A percentile compares a stretch with the other conserved stretches of the same genome.
These are phyloP conservation scores for Coprinopsis cinerea DNA, from an alignment of 768 basidiomycete genomes.

Conservation along the genomic window DNA sequence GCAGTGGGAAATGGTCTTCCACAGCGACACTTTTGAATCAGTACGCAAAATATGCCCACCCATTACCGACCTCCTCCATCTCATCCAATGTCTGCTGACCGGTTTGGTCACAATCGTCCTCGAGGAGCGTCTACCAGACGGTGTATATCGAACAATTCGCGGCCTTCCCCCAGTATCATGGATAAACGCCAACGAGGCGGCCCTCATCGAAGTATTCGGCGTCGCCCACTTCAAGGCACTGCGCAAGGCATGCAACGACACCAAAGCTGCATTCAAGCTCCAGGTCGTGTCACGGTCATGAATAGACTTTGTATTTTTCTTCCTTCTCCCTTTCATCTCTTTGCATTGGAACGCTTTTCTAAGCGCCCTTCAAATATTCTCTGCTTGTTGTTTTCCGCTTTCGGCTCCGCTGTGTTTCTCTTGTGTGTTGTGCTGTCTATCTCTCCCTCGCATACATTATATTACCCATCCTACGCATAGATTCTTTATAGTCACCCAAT, in stretches of 20 bases:
- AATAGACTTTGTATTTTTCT: conserved; percentile 3
- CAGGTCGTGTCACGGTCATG: conserved; percentile 43
- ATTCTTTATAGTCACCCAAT: conserved; percentile 19
- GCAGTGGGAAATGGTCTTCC: conserved; percentile 90
- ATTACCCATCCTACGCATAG: conserved; percentile 15
- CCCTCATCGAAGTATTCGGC: conserved; percentile 72
- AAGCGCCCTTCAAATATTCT: too few relatives aligned
- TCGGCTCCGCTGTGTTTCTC: conserved; percentile 12
- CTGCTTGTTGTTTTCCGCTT: too few relatives aligned
- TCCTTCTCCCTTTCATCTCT: conserved; percentile 6
- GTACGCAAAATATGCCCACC: conserved; percentile 63
- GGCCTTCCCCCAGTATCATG: conserved; percentile 74
- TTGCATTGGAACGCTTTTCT: conserved; percentile 18
- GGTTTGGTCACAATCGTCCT: conserved; percentile 67
- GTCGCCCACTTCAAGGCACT: conserved; percentile 63
- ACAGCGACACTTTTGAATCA: conserved; percentile 68
- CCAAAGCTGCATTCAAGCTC: conserved; percentile 66
- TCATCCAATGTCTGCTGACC: conserved; percentile 68
- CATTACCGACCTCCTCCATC: conserved; percentile 62
- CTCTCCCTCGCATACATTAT: conserved; percentile 19
- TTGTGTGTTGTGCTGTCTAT: conserved; percentile 36
- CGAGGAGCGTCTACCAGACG: conserved; percentile 69
- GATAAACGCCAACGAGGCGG: conserved; percentile 63
- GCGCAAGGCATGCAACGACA: conserved; percentile 67
- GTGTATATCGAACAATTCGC: conserved; percentile 67